A percentile compares a stretch with the other conserved stretches of the same genome.
Conservation (phyloP, 768 basidiomycete species). For the Lactarius evosmus region DNA sequence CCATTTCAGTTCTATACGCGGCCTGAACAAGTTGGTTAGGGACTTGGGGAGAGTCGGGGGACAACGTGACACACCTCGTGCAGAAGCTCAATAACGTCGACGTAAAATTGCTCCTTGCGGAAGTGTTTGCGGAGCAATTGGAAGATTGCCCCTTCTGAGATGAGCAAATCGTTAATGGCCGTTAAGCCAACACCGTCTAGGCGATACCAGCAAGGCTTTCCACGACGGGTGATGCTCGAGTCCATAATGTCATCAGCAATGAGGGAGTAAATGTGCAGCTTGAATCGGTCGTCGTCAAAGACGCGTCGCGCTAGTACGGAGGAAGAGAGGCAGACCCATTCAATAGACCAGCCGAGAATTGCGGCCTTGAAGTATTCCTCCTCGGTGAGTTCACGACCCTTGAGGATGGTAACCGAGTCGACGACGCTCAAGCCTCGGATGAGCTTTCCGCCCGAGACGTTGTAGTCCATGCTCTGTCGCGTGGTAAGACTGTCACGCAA, state of each 20-base stretch:
- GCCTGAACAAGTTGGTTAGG: slow-evolving; percentile 33
- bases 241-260: slow-evolving; percentile 99
- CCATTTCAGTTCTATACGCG: slow-evolving; percentile 90
- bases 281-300: slow-evolving; percentile 2
- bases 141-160: slow-evolving; percentile 95
- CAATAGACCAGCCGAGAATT: slow-evolving; percentile 92
- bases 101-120: slow-evolving; percentile 74
- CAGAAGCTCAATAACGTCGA: slow-evolving; percentile 88
- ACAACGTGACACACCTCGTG: slow-evolving; percentile 56
- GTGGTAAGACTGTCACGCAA: slow-evolving; percentile 8
- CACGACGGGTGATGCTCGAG: slow-evolving; percentile 86
- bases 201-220: slow-evolving; percentile 94
- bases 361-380: slow-evolving; percentile 89
- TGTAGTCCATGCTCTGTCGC: slow-evolving; percentile 78
- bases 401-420: slow-evolving; percentile 87
- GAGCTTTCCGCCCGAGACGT: slow-evolving; percentile 92
- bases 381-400: slow-evolving; percentile 63
- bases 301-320: neutral
- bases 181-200: slow-evolving; percentile 68
- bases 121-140: slow-evolving; percentile 85
- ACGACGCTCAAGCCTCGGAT: slow-evolving; percentile 95
- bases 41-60: neutral
- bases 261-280: slow-evolving; percentile 98
- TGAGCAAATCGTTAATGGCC: slow-evolving; percentile 94
- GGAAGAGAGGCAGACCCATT: slow-evolving; percentile 58